Evolutionary conservation across 257 asterid genomes (phyloP).

Genomic region (Rhazya stricta): DNA sequence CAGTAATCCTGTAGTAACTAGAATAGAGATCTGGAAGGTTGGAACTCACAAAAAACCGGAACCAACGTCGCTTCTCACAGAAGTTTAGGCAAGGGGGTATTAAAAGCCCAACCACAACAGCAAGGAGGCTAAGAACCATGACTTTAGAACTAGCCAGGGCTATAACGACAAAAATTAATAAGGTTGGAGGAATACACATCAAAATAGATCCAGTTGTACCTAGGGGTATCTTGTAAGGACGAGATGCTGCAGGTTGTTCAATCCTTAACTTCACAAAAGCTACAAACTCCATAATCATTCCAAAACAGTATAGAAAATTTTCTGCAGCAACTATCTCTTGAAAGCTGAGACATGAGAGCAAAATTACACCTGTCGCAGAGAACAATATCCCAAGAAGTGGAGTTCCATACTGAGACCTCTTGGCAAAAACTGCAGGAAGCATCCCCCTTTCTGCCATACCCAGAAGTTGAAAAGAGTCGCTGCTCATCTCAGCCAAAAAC

Average conservation of each 20-base stretch:
- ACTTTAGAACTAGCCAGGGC: slow-evolving; percentile 44
- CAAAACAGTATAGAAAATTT: slow-evolving; percentile 61
- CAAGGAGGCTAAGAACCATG: slow-evolving; percentile 43
- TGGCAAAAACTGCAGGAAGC: slow-evolving; percentile 51
- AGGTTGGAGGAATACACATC: slow-evolving; percentile 48
- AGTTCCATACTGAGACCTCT: slow-evolving; percentile 51
- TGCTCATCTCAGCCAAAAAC: slow-evolving; percentile 72
- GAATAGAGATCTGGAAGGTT: slow-evolving; percentile 29
- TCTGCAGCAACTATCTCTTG: slow-evolving; percentile 69
- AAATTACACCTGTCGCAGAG: slow-evolving; percentile 53
- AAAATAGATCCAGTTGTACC: slow-evolving; percentile 40
- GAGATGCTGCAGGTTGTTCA: slow-evolving; percentile 40
- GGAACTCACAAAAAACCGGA: slow-evolving; percentile 29
- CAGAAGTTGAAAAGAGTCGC: slow-evolving; percentile 67
- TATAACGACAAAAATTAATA: slow-evolving; percentile 45
- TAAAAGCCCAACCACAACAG: slow-evolving; percentile 41
- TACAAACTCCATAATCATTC: slow-evolving; percentile 59
- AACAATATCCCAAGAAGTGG: slow-evolving; percentile 48
- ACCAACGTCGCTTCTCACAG: slow-evolving; percentile 42
- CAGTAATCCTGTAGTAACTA: slow-evolving; percentile 14
- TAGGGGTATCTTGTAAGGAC: slow-evolving; percentile 57
- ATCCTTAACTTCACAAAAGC: slow-evolving; percentile 61
- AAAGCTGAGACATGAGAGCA: slow-evolving; percentile 71
- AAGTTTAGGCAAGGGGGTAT: slow-evolving; percentile 46
- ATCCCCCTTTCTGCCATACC: slow-evolving; percentile 70